Percentiles rank a stretch among this genome's conserved stretches.
Conservation (phyloP, 208 protist genomes). For the Porcisia deanei region DNA sequence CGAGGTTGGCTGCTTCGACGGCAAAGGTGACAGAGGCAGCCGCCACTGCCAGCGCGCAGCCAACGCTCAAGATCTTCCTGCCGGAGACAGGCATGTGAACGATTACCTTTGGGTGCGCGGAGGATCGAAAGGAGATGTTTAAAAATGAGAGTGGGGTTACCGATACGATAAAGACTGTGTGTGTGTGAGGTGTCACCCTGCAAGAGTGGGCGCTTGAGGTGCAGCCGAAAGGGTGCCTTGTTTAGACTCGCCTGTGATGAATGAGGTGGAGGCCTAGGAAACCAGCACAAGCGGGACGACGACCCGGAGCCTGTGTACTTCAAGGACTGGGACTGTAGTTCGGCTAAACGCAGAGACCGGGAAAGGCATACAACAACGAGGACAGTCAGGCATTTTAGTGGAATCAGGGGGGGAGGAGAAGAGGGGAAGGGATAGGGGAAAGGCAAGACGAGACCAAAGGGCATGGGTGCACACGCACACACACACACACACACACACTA, state of each 20-base stretch:
- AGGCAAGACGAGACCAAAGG: not conserved
- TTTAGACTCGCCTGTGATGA: no score
- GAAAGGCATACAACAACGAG: not conserved
- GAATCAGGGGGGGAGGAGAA: not conserved
- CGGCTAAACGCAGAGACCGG: no score
- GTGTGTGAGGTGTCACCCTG: no score
- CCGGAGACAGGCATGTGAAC: slow-evolving; percentile 10
- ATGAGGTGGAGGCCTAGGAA: no score
- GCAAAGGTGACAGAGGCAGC: slow-evolving; percentile 11
- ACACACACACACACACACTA: no score
- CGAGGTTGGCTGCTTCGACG: slow-evolving; percentile 15
- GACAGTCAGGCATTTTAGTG: not conserved
- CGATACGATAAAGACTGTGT: no score
- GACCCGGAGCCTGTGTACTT: no score
- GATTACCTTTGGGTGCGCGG: not conserved
- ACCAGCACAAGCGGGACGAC: no score
- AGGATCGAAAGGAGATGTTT: not conserved
- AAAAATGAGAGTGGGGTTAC: no score
- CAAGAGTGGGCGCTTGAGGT: no score
- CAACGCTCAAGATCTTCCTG: slow-evolving; percentile 14
- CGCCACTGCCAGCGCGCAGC: slow-evolving; percentile 15
- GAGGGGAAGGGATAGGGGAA: slow-evolving; percentile 8
- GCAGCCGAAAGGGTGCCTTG: no score
- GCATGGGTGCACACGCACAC: not conserved
- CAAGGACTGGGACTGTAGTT: no score